These are phyloP conservation scores for Sphaerulina musiva DNA, from an alignment of 2,329 filamentous ascomycete species.

Conservation along the genomic window DNA sequence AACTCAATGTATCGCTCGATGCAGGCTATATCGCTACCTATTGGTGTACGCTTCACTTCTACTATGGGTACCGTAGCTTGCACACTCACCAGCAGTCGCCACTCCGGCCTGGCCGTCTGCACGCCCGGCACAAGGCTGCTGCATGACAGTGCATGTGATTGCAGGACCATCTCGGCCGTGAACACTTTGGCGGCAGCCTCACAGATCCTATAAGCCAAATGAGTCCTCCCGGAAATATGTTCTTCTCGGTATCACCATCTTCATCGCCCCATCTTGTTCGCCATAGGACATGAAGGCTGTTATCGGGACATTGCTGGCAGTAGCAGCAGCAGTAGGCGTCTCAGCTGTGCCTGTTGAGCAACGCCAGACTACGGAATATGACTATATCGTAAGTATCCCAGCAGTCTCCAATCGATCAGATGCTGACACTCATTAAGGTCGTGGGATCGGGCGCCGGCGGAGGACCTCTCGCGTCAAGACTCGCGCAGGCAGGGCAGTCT, in stretches of 20 bases:
- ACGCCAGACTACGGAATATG: conserved; percentile 25
- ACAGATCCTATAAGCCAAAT: background rate
- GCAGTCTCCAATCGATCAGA: background rate
- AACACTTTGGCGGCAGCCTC: background rate
- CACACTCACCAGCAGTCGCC: background rate
- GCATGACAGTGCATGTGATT: background rate
- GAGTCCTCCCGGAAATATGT: background rate
- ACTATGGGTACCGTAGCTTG: background rate
- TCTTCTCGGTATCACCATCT: background rate
- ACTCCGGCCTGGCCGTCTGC: background rate
- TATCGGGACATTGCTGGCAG: background rate
- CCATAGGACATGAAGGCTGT: conserved; percentile 4
- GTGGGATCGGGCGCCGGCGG: conserved; percentile 57
- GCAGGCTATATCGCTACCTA: background rate
- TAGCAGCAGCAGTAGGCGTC: background rate
- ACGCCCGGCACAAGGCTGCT: background rate
- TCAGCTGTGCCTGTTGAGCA: conserved; percentile 11
- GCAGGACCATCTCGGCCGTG: background rate
- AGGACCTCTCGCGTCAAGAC: conserved; percentile 51
- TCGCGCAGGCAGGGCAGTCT: conserved; percentile 52
- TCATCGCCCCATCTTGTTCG: background rate
- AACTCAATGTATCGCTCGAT: background rate
- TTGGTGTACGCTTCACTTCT: background rate
- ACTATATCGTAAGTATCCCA: conserved; percentile 43
- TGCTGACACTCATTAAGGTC: conserved; percentile 29